These are phyloP conservation scores for Rhodotorula sp. DNA, from an alignment of 1,284 basidiomycete species.

Conservation along the genomic window DNA sequence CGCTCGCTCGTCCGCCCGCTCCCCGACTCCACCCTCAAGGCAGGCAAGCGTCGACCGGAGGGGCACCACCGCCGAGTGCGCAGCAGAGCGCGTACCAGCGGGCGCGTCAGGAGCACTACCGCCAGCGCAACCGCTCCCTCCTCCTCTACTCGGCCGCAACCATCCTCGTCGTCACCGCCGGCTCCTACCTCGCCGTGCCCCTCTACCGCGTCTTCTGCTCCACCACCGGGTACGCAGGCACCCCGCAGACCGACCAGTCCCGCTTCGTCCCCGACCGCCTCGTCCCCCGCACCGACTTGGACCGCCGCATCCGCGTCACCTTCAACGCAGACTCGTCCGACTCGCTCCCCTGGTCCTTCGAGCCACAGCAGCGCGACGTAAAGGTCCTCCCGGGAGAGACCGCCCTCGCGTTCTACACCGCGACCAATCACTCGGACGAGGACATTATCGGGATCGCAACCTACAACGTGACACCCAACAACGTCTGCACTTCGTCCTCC, in stretches of 20 bases:
- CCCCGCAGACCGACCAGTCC: conserved; percentile 75
- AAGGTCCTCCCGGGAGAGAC: conserved; percentile 94
- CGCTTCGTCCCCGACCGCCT: conserved; percentile 79
- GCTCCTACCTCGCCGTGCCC: conserved; percentile 94
- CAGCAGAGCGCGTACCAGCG: conserved; percentile 14
- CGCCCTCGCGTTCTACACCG: conserved; percentile 93
- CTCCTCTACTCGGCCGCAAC: conserved; percentile 45
- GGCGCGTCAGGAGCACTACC: conserved; percentile 27
- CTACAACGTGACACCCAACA: conserved; percentile 92
- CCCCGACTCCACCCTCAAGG: too few species aligned
- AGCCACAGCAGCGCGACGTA: conserved; percentile 86
- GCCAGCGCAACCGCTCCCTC: conserved; percentile 39
- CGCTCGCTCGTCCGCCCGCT: too few species aligned
- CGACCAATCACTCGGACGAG: conserved; percentile 77
- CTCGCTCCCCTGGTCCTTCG: conserved; percentile 89
- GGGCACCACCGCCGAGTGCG: background rate
- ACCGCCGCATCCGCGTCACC: conserved; percentile 73
- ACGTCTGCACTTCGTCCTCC: conserved; percentile 71
- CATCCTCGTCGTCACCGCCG: conserved; percentile 75
- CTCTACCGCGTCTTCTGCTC: conserved; percentile 97
- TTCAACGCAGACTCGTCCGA: conserved; percentile 93
- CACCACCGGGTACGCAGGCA: conserved; percentile 94
- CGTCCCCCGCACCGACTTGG: conserved; percentile 65
- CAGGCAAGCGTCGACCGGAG: background rate
- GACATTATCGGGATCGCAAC: conserved; percentile 99